Conservation (phyloP, 2,329 filamentous ascomycete genomes). For the Alternaria atra region DNA sequence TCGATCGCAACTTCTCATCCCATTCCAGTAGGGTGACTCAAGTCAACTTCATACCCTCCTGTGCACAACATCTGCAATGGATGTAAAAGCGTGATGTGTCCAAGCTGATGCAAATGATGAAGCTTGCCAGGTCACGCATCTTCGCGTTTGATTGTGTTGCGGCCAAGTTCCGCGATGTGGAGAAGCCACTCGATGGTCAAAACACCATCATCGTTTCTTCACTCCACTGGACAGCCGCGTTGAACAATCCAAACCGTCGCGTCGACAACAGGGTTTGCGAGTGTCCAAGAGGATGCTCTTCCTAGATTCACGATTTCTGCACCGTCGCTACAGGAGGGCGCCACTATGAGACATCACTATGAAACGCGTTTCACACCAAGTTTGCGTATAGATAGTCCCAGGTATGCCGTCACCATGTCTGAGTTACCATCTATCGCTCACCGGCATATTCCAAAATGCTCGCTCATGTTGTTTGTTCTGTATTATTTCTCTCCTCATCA, state of each 20-base stretch:
- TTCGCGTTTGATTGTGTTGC: background rate
- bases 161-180: slow-evolving; percentile 1
- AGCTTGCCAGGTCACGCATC: background rate
- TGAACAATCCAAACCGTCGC: background rate
- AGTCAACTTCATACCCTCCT: background rate
- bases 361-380: slow-evolving; percentile 29
- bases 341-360: slow-evolving; percentile 18
- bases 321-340: slow-evolving; percentile 5
- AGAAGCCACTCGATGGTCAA: background rate
- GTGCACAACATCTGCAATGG: background rate
- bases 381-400: background rate
- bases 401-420: background rate
- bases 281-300: background rate
- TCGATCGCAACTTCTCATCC: background rate
- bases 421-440: background rate
- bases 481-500: background rate
- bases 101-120: background rate
- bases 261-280: accelerated
- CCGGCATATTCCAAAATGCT: background rate
- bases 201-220: background rate
- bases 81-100: background rate
- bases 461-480: background rate
- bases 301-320: background rate
- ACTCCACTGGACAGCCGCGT: background rate
- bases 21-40: background rate